These are phyloP conservation scores for Streptanthus diversifolius DNA, from an alignment of 345 rosid genomes.

Conservation along the genomic window DNA sequence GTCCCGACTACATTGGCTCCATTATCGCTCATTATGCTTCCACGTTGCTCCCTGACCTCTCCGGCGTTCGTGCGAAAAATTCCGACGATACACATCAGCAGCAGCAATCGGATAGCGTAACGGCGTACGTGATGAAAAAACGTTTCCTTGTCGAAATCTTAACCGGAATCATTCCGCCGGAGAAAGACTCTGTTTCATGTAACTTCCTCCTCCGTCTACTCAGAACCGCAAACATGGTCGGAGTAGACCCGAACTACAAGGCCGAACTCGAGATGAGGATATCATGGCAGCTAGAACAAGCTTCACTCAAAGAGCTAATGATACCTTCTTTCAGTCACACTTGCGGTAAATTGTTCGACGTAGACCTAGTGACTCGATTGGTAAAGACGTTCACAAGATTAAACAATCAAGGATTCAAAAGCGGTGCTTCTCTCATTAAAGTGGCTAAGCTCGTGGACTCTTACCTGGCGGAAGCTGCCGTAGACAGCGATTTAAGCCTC, in stretches of 20 bases:
- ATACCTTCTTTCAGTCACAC: conserved; percentile 91
- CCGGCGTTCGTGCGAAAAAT: conserved; percentile 21
- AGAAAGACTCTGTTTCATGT: conserved; percentile 74
- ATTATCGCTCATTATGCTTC: conserved; percentile 78
- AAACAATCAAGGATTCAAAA: conserved; percentile 40
- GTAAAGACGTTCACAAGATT: conserved; percentile 55
- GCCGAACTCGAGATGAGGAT: conserved; percentile 68
- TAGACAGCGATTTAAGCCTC: conserved; percentile 54
- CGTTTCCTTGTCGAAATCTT: conserved; percentile 76
- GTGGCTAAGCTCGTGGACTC: conserved; percentile 78
- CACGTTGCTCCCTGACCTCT: conserved; percentile 78
- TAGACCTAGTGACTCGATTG: conserved; percentile 64
- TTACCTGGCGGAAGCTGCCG: conserved; percentile 69
- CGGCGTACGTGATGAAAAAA: conserved; percentile 67
- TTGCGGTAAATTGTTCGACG: conserved; percentile 66
- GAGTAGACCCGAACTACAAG: conserved; percentile 48
- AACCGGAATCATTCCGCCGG: conserved; percentile 78
- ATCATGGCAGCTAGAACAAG: conserved; percentile 82
- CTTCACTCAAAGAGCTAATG: conserved; percentile 80
- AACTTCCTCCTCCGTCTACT: conserved; percentile 81
- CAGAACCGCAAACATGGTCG: conserved; percentile 73
- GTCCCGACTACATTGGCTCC: conserved; percentile 79
- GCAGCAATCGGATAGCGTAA: conserved; percentile 52
- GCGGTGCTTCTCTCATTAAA: conserved; percentile 51
- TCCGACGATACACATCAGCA: conserved; percentile 22